Conservation (phyloP, 2,329 filamentous ascomycete genomes). For the Pseudofabraea citricarpa region DNA sequence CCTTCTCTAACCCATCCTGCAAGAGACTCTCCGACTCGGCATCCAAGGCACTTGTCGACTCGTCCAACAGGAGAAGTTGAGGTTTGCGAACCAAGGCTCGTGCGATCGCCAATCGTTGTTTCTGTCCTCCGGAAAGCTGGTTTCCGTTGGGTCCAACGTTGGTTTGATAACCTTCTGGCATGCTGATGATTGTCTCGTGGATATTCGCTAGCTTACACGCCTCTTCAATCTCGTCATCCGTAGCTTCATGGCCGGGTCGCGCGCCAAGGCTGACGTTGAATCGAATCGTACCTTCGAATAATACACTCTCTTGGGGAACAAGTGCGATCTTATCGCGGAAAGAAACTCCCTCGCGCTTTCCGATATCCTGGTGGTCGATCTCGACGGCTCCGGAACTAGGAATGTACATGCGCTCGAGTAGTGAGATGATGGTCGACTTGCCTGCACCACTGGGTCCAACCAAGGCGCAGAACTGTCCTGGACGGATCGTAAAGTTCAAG, state of each 20-base stretch:
- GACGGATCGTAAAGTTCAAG: slow-evolving; percentile 63
- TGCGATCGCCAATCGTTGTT: slow-evolving; percentile 93
- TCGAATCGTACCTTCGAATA: slow-evolving; percentile 86
- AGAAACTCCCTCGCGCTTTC: slow-evolving; percentile 81
- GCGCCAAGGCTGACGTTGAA: slow-evolving; percentile 81
- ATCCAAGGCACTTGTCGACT: slow-evolving; percentile 90
- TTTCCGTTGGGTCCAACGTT: slow-evolving; percentile 95
- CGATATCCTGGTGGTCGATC: slow-evolving; percentile 79
- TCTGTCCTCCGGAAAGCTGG: slow-evolving; percentile 88
- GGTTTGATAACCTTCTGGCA: slow-evolving; percentile 88
- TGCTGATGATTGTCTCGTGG: slow-evolving; percentile 66
- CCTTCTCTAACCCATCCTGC: slow-evolving; percentile 84
- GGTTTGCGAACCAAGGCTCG: slow-evolving; percentile 89
- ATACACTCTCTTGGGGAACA: slow-evolving; percentile 86
- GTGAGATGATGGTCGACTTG: slow-evolving; percentile 89
- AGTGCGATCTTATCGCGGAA: slow-evolving; percentile 86
- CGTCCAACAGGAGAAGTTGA: slow-evolving; percentile 87
- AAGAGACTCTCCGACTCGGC: slow-evolving; percentile 93
- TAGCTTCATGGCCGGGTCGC: not conserved
- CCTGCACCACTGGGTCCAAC: slow-evolving; percentile 93
- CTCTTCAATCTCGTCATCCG: not conserved
- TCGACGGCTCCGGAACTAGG: slow-evolving; percentile 75
- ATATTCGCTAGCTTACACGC: slow-evolving; percentile 39
- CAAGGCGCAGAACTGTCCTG: slow-evolving; percentile 86
- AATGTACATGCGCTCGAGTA: slow-evolving; percentile 94